Base-by-base conservation (phyloP, 352 stramenopile species). In the Phytophthora syringae region DNA sequence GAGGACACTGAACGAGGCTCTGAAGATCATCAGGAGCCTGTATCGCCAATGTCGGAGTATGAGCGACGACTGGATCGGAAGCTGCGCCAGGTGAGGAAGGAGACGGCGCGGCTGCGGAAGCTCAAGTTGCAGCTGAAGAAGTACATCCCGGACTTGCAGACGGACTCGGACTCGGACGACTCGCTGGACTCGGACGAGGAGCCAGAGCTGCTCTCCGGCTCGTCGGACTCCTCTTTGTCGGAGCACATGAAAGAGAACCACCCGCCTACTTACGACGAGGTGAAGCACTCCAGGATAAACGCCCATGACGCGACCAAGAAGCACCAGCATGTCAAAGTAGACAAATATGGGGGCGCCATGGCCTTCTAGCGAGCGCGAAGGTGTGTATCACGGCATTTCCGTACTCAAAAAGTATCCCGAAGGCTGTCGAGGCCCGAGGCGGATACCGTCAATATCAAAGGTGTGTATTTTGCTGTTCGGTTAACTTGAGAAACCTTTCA, bases 1-100 rank as follows among this genome's bases (percentile, higher is more conserved):
- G 40, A 43, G 37, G 12, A 75, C 24, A 53, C 24, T 25, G 10
- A 40, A 2, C 18, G 32, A 0, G 34, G n/a, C n/a, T n/a, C n/a
- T n/a, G n/a, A n/a, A n/a, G n/a, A n/a, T n/a, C n/a, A n/a, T n/a
- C n/a, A 42, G 5, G 36, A 54, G n/a, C 21, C 24, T 22, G 52
- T 69, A 16, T 65, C 69, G 2, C 62, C 66, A 0, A 68, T 75
- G 47, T 56, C 40, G 13, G 69, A 86, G 27, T 78, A 76, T 39
- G 77, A 86, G 47, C 62, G 61, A 34, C 74, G 74, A 5, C 37
- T 86, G 24, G 77, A 86, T 37, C 70, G 57, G 48, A 86, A 86
- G 40, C 42, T 86, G 58, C 74, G 69, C 3, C 72, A 82, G 32
- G 62, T 86, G 52, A 58, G 60, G 36, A 77, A 77, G 48, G 72